Conservation (phyloP, 169 alveolate species). For the Eimeria falciformis region DNA sequence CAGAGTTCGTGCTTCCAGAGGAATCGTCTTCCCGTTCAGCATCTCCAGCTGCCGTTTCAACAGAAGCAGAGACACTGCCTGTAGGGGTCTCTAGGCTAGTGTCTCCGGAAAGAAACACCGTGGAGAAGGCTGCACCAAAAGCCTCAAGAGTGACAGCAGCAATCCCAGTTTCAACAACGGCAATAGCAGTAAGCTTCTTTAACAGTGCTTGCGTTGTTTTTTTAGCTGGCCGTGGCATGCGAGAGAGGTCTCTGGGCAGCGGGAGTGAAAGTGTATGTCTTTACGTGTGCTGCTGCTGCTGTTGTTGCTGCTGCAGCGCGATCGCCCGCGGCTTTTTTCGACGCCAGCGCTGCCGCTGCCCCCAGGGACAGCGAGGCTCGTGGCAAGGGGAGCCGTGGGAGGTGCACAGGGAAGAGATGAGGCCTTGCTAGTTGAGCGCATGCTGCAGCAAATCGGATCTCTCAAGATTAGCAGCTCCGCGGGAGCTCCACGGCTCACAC, state of each 20-base stretch:
- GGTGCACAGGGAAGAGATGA: background rate
- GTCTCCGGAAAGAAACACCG: too few species aligned
- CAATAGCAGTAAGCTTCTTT: too few species aligned
- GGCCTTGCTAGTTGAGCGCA: background rate
- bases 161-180: too few species aligned
- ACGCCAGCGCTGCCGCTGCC: background rate
- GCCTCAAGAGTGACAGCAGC: constrained; percentile 6
- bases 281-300: background rate
- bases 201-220: too few species aligned
- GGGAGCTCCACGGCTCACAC: background rate
- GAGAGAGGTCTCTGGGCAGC: too few species aligned
- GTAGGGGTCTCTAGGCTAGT: too few species aligned
- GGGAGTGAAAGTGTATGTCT: too few species aligned
- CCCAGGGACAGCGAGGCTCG: background rate
- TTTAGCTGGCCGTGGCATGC: too few species aligned
- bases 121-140: constrained; percentile 5
- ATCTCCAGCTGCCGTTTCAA: background rate
- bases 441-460: constrained; percentile 13
- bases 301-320: background rate
- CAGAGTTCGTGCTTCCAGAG: background rate
- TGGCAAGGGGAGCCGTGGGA: background rate
- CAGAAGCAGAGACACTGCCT: background rate
- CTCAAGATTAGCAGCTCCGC: background rate
- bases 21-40: background rate
- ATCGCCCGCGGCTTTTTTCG: background rate